Evolutionary conservation across 768 basidiomycete species (phyloP).

Genomic region (Omphalotus guepiniiformis): DNA sequence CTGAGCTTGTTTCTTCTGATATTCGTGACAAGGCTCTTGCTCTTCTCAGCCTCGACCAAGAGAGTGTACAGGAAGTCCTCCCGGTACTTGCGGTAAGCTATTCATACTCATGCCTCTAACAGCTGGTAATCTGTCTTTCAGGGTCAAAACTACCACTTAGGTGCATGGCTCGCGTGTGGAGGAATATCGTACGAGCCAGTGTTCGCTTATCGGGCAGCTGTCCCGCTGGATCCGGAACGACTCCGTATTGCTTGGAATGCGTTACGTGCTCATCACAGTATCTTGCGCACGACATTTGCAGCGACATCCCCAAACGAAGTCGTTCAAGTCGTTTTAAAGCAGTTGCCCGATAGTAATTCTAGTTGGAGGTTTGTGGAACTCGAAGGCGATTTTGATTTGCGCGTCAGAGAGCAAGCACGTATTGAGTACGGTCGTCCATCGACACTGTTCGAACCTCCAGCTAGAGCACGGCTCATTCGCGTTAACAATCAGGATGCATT

Average conservation of each 20-base stretch:
- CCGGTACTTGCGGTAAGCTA: conserved; percentile 13
- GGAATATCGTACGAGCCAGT: conserved; percentile 39
- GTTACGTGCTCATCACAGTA: conserved; percentile 30
- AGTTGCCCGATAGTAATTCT: background rate
- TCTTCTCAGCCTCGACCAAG: background rate
- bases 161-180: conserved; percentile 40
- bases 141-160: conserved; percentile 27
- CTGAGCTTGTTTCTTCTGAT: background rate
- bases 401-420: conserved; percentile 3
- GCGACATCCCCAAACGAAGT: background rate
- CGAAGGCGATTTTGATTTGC: conserved; percentile 6
- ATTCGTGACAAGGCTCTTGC: background rate
- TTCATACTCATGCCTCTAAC: background rate
- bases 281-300: conserved; percentile 42
- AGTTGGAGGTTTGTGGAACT: conserved; percentile 2
- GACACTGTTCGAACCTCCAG: conserved; percentile 1
- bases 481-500: conserved; percentile 5
- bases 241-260: conserved; percentile 33
- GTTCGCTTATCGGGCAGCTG: conserved; percentile 34
- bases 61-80: background rate
- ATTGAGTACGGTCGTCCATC: conserved; percentile 3
- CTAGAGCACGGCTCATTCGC: conserved; percentile 5
- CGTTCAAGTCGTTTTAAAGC: conserved; percentile 2
- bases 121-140: background rate
- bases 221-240: conserved; percentile 22